Evolutionary conservation across 495 filamentous ascomycete species (phyloP).

Genomic region (Astrothelium macrocarpum): DNA sequence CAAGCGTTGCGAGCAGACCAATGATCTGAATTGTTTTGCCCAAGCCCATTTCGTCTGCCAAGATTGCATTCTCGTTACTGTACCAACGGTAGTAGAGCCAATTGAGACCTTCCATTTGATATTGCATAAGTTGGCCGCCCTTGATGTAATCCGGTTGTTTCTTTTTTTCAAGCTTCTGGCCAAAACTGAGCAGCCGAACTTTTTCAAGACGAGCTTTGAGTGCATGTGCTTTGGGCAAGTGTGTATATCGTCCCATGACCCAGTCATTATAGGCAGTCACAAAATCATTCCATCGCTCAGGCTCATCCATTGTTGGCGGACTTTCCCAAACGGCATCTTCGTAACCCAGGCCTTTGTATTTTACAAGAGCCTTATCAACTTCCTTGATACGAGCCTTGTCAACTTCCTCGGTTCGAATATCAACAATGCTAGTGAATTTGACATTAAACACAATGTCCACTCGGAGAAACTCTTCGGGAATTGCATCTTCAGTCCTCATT

Average conservation of each 20-base stretch:
- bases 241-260: slow-evolving; percentile 62
- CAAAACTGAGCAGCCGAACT: slow-evolving; percentile 57
- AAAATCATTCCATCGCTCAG: slow-evolving; percentile 71
- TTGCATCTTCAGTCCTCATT: slow-evolving; percentile 65
- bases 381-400: slow-evolving; percentile 60
- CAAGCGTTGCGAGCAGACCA: slow-evolving; percentile 62
- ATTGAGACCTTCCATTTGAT: slow-evolving; percentile 89
- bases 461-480: slow-evolving; percentile 72
- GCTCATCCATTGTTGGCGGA: slow-evolving; percentile 58
- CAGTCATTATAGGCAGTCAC: slow-evolving; percentile 74
- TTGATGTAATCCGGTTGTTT: slow-evolving; percentile 63
- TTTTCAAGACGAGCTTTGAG: slow-evolving; percentile 52
- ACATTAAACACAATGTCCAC: slow-evolving; percentile 85
- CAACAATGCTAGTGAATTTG: slow-evolving; percentile 48
- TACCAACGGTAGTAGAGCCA: slow-evolving; percentile 95
- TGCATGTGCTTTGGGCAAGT: slow-evolving; percentile 40
- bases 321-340: slow-evolving; percentile 86
- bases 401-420: slow-evolving; percentile 43
- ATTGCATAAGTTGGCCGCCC: slow-evolving; percentile 80
- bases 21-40: slow-evolving; percentile 98
- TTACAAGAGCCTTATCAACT: slow-evolving; percentile 64
- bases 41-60: slow-evolving; percentile 98
- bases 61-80: slow-evolving; percentile 71
- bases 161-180: slow-evolving; percentile 51
- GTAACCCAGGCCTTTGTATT: slow-evolving; percentile 92